Percentiles rank a stretch among this genome's conserved stretches.
Conservation (phyloP, 768 basidiomycete species). For the Sutorius australiensis region DNA sequence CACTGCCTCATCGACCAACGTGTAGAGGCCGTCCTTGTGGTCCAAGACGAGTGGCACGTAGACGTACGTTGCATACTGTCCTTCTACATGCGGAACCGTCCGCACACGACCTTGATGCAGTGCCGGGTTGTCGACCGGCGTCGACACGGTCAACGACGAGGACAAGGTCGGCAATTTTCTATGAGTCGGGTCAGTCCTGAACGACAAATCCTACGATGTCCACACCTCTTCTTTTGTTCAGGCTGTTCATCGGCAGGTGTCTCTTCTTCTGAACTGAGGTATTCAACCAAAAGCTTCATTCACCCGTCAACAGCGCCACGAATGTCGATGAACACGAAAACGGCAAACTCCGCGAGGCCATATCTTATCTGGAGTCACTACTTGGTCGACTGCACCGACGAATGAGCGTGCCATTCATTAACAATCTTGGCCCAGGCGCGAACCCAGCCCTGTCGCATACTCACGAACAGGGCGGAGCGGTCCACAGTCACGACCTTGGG, state of each 20-base stretch:
- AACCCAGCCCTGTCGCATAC: constrained; percentile 42
- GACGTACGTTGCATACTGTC: constrained; percentile 79
- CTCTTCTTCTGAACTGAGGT: constrained; percentile 48
- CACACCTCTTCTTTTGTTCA: constrained; percentile 42
- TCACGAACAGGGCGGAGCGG: constrained; percentile 43
- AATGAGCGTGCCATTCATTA: constrained; percentile 75
- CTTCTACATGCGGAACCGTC: constrained; percentile 74
- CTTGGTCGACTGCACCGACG: background rate
- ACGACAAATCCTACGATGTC: background rate
- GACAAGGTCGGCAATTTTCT: constrained; percentile 67
- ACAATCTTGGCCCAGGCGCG: constrained; percentile 48
- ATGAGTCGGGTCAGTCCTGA: background rate
- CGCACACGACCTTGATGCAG: constrained; percentile 83
- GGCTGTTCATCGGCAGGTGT: constrained; percentile 3
- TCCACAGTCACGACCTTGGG: constrained; percentile 51
- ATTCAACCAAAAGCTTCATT: constrained; percentile 45
- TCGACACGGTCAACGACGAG: constrained; percentile 40
- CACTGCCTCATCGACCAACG: constrained; percentile 45
- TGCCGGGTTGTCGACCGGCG: constrained; percentile 68
- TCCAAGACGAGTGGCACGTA: constrained; percentile 60
- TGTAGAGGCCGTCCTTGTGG: constrained; percentile 41
- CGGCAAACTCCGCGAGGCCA: constrained; percentile 12
- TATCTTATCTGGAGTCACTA: constrained; percentile 3
- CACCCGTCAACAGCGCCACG: background rate
- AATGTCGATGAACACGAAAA: background rate